Base-by-base conservation (phyloP, 2,329 filamentous ascomycete genomes). In the Fusarium tjaetaba region DNA sequence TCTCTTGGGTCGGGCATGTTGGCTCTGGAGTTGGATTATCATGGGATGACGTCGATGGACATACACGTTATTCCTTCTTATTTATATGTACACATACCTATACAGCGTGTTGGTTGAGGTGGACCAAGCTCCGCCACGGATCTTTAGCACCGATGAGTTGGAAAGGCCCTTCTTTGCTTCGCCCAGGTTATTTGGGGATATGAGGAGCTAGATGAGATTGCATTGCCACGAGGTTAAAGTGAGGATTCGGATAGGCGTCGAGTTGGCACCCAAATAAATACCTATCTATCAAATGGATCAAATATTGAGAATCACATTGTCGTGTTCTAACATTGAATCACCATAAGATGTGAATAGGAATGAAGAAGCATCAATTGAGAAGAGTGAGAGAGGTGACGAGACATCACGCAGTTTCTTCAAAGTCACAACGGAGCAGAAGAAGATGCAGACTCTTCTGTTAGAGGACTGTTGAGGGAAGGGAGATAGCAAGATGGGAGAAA, bases 181-280 rank as follows among this genome's bases (percentile, higher is more conserved):
- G 63, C 73, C 68, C 72, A 73, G 59, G 48, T 64, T 74, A 28
- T 46, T 28, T 24, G 39, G 70, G 72, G 69, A 62, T 53, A 30
- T 71, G 58, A 62, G 56, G 52, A 67, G 56, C 68, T 70, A 73
- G 79, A 78, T 80, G 82, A 81, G 83, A 84, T 80, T 82, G 82
- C 82, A 83, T 83, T 82, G 83, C 87, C 88, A 91, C 86, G 89
- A 92, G 90, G 90, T 92, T 92, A 91, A 92, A 92, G 90, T 90
- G 86, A 90, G 86, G 86, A 85, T 87, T 76, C 81, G 86, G 86
- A 84, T 83, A 84, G 84, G 89, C 88, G 90, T 92, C 86, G 90
- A 92, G 90, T 70, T 86, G 85, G 85, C 85, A 81, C 84, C 83
- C 80, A 74, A 82, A 82, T 79, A 81, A 81, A 82, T 82, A 80